Percentiles rank a stretch among this genome's conserved stretches.
phyloP scores from a whole-genome alignment of 768 basidiomycete genomes.

The Glaciozyma antarctica region DNA sequence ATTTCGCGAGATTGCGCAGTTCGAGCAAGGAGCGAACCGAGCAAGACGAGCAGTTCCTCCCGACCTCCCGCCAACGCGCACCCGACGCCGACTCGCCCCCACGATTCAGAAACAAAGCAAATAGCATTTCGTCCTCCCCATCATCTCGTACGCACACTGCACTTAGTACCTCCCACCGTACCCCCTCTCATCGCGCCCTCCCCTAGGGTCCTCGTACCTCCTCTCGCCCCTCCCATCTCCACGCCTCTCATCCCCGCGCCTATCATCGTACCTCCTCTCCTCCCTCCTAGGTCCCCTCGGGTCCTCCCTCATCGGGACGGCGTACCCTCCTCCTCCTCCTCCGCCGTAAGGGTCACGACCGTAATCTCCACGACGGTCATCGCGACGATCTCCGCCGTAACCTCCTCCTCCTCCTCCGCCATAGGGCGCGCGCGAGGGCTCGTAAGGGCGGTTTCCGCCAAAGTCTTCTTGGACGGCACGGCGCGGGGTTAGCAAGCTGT shows the following conservation, averaged over 20 bases:
- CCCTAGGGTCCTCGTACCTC: not conserved
- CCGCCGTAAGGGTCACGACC: not conserved
- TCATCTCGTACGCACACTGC: not conserved
- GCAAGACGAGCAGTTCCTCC: not conserved
- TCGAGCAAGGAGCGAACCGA: conserved; percentile 1
- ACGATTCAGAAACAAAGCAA: no score
- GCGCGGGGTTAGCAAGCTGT: conserved; percentile 16
- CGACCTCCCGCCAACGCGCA: not conserved
- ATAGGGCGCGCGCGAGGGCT: conserved; percentile 59
- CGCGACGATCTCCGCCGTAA: conserved; percentile 34
- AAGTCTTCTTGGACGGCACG: conserved; percentile 4
- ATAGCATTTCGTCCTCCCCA: not conserved
- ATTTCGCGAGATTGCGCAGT: no score
- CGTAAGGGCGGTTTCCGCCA: conserved; percentile 61
- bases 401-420: conserved; percentile 45
- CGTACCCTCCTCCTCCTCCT: conserved; percentile 31
- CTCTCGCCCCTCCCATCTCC: conserved; percentile 18
- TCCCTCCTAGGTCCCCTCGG: conserved; percentile 27
- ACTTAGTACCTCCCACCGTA: no score
- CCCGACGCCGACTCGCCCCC: no score
- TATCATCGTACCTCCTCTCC: conserved; percentile 40
- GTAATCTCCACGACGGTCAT: not conserved
- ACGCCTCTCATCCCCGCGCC: conserved; percentile 34
- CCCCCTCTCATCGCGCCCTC: not conserved
- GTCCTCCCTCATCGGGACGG: conserved; percentile 28